Base-by-base conservation (phyloP, 805 yeast species). In the Myxozyma lipomycoides region DNA sequence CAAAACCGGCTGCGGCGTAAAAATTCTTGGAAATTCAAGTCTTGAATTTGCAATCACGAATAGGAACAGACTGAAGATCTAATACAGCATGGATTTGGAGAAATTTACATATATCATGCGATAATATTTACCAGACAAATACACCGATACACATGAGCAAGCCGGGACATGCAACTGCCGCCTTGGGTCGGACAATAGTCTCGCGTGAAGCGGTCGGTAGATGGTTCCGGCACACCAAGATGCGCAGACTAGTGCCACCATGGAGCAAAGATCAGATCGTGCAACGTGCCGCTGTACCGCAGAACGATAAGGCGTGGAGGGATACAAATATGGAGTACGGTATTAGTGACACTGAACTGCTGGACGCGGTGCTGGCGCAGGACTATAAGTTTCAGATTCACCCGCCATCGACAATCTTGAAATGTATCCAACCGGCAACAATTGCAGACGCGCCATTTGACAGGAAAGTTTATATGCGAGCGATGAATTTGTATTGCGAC, bases 291-390 rank as follows among this genome's bases (percentile, higher is more conserved):
- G 19, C 19, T 7, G n/a, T n/a, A n/a, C 38, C 38, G 6, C 9
- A 35, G 19, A 17, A 6, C 6, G 15, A n/a, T 7, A 17, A 17
- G 19, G 38, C 41, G n/a, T 52, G 56, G 56, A 3, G 18, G 21
- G 44, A 49, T 23, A 52, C 48, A 21, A 45, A 52, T 34, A 21
- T 22, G 10, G 58, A 53, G 42, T 53, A 53, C 39, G 58, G 58
- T 9, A 53, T 53, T 19, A 37, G 48, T 12, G 55, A 53, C 30
- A n/a, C 40, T 10, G 58, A 53, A 30, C 23, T 53, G 43, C 48
- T 53, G n/a, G 52, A 53, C 22, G 35, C 40, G 4, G 34, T 38
- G 22, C 41, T 53, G 10, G 36, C 48, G n/a, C 46, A 39, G 44
- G 24, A 43, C 28, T 52, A 52, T 35, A 47, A 50, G 22, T 39